Conservation (phyloP, 225 moss, liverwort and hornwort genomes). For the Thuidium tamariscinum region DNA sequence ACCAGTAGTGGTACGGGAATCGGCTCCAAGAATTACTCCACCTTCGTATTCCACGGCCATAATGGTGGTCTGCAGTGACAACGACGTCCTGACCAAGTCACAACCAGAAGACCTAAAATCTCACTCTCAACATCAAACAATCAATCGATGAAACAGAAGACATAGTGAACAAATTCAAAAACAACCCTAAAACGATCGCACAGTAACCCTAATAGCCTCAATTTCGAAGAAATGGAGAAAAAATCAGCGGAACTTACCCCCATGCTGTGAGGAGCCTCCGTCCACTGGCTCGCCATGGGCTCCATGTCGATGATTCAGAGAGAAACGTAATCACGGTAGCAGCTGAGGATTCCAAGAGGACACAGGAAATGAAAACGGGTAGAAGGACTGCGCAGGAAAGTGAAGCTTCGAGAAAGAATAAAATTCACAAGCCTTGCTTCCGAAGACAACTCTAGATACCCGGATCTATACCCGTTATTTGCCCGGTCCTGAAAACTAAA, state of each 20-base stretch:
- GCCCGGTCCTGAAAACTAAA: neutral
- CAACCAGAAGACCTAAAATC: neutral
- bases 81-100: neutral
- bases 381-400: neutral
- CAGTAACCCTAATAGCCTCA: neutral
- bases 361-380: neutral
- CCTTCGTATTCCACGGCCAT: slow-evolving; percentile 96
- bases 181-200: neutral
- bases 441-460: neutral
- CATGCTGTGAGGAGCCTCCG: slow-evolving; percentile 66
- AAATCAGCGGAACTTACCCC: slow-evolving; percentile 22
- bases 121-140: neutral
- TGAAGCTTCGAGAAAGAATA: neutral
- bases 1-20: slow-evolving; percentile 95
- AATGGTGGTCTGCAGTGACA: slow-evolving; percentile 67
- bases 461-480: neutral
- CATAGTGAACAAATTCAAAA: neutral
- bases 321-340: neutral
- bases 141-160: neutral
- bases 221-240: neutral
- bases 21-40: slow-evolving; percentile 90
- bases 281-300: slow-evolving; percentile 52
- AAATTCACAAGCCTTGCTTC: neutral
- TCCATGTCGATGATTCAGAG: slow-evolving; percentile 9
- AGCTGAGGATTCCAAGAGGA: neutral